Conservation (phyloP, 2,329 filamentous ascomycete species). For the Nigrospora sphaerica region DNA sequence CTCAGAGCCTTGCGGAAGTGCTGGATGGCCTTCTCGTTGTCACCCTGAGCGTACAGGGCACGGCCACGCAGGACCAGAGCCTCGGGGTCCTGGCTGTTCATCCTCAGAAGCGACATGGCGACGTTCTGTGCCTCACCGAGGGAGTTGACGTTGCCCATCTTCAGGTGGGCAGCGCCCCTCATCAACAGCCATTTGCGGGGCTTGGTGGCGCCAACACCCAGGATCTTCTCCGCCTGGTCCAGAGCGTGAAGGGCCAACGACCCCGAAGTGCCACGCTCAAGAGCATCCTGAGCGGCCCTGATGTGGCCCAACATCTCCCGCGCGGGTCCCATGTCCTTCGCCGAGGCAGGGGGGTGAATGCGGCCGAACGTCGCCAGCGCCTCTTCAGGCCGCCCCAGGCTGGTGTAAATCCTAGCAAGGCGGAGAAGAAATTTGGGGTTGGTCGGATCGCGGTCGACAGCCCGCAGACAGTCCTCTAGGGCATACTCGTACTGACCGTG, state of each 20-base stretch:
- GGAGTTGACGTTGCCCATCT: conserved; percentile 85
- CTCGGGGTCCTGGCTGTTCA: conserved; percentile 88
- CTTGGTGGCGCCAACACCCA: conserved; percentile 68
- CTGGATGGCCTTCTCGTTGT: conserved; percentile 90
- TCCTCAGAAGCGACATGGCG: conserved; percentile 77
- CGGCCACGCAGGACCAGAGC: conserved; percentile 84
- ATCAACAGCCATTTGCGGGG: conserved; percentile 93
- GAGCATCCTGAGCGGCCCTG: conserved; percentile 67
- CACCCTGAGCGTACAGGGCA: conserved; percentile 82
- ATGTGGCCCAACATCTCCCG: conserved; percentile 80
- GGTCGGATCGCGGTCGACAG: conserved; percentile 74
- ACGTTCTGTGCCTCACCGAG: conserved; percentile 89
- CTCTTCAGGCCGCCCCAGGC: conserved; percentile 77
- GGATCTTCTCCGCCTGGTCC: conserved; percentile 77
- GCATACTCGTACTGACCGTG: conserved; percentile 73
- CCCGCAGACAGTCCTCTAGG: conserved; percentile 77
- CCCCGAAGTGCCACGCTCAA: conserved; percentile 68
- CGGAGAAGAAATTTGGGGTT: conserved; percentile 86
- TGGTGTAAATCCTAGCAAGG: conserved; percentile 83
- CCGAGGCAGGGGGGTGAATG: conserved; percentile 72
- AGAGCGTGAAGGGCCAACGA: conserved; percentile 91
- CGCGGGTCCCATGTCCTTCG: conserved; percentile 79
- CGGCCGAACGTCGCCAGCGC: conserved; percentile 75
- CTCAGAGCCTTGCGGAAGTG: conserved; percentile 85
- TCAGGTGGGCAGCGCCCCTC: conserved; percentile 84